A percentile compares a stretch with the other conserved stretches of the same genome.
Conservation (phyloP, 768 basidiomycete genomes). For the Boletus barrowsii region DNA sequence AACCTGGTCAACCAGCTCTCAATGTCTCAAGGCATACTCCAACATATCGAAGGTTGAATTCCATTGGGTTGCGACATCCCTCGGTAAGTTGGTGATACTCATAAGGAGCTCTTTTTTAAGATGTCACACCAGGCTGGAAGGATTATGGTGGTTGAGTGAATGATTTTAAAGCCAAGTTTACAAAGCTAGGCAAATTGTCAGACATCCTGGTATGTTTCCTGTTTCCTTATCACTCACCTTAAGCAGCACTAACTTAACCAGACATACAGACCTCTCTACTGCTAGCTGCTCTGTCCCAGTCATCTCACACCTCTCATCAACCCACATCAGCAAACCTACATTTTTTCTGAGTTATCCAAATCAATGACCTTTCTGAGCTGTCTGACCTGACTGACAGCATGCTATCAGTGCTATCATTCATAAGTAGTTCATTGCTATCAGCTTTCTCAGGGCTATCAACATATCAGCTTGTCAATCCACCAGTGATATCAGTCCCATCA, state of each 20-base stretch:
- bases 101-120: background rate
- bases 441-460: too few species aligned
- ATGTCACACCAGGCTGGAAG: slow-evolving; percentile 18
- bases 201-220: too few species aligned
- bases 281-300: background rate
- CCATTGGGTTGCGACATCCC: slow-evolving; percentile 28
- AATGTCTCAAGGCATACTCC: background rate
- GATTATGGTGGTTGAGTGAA: slow-evolving; percentile 17
- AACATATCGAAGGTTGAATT: slow-evolving; percentile 11
- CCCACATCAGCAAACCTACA: too few species aligned
- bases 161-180: slow-evolving; percentile 19
- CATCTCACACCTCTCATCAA: slow-evolving; percentile 11
- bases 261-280: background rate
- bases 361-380: too few species aligned
- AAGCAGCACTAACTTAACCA: background rate
- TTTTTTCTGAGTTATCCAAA: too few species aligned
- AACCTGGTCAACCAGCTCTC: background rate
- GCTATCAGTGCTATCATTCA: too few species aligned
- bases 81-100: slow-evolving; percentile 9
- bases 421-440: too few species aligned
- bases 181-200: slow-evolving; percentile 10
- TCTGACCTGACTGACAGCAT: too few species aligned
- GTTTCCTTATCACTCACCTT: background rate
- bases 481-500: too few species aligned
- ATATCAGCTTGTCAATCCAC: too few species aligned